These are phyloP conservation scores for Sphagnum fallax DNA, from an alignment of 228 moss, liverwort and hornwort genomes.

Conservation along the genomic window DNA sequence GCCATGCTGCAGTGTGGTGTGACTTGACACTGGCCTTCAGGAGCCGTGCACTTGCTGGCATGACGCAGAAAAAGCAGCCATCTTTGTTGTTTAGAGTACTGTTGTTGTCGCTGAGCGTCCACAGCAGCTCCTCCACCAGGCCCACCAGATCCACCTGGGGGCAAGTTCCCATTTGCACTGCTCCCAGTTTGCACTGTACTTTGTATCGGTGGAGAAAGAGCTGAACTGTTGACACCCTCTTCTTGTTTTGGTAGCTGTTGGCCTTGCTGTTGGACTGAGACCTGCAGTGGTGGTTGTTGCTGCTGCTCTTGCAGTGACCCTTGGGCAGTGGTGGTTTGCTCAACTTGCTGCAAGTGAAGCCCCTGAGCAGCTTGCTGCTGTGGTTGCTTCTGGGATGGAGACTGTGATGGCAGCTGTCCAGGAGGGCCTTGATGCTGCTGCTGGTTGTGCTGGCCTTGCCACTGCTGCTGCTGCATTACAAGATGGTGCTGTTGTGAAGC, in stretches of 20 bases:
- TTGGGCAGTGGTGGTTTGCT: not conserved
- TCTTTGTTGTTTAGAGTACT: constrained; percentile 94
- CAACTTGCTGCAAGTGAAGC: constrained; percentile 22
- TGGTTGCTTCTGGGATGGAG: constrained; percentile 21
- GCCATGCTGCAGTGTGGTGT: constrained; percentile 98
- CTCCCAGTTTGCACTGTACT: constrained; percentile 31
- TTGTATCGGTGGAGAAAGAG: constrained; percentile 24
- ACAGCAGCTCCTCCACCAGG: constrained; percentile 36
- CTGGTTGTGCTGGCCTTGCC: constrained; percentile 5
- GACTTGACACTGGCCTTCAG: constrained; percentile 72
- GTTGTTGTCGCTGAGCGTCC: constrained; percentile 87
- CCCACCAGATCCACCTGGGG: constrained; percentile 9
- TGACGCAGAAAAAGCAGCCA: constrained; percentile 92
- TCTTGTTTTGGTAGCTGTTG: constrained; percentile 28
- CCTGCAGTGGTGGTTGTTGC: constrained; percentile 5
- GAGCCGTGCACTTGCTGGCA: constrained; percentile 88
- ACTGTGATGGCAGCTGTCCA: constrained; percentile 21
- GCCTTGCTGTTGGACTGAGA: constrained; percentile 14
- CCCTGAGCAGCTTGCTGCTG: constrained; percentile 24
- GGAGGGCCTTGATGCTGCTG: constrained; percentile 11
- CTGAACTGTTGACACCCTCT: constrained; percentile 36
- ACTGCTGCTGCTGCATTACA: constrained; percentile 12
- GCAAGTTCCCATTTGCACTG: constrained; percentile 29
- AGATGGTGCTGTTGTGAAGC: constrained; percentile 5
- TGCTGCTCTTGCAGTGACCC: constrained; percentile 7